Conservation (phyloP, 208 protist species). For the Acanthamoeba culbertsoni region DNA sequence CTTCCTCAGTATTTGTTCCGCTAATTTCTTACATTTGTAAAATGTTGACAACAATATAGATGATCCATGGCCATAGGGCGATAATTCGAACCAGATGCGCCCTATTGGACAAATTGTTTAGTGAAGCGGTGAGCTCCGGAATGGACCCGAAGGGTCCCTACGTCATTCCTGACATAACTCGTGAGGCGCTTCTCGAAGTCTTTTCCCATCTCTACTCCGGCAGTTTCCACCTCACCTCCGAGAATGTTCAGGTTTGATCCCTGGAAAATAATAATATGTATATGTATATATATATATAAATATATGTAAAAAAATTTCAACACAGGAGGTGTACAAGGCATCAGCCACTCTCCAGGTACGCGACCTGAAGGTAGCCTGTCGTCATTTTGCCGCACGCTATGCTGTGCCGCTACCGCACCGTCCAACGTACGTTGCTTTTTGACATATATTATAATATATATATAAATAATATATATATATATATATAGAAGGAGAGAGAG, state of each 20-base stretch:
- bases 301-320: too few species aligned
- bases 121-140: background rate
- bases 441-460: background rate
- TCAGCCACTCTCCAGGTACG: background rate
- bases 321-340: background rate
- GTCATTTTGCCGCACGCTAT: background rate
- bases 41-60: background rate
- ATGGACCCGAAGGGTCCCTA: slow-evolving; percentile 14
- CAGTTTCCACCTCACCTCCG: background rate
- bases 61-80: background rate
- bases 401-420: background rate
- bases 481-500: too few species aligned
- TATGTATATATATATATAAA: too few species aligned
- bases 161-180: background rate
- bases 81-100: background rate
- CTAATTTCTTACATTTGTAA: background rate
- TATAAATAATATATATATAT: too few species aligned
- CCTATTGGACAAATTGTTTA: background rate
- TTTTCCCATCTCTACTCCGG: background rate
- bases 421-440: background rate
- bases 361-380: background rate
- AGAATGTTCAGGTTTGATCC: background rate
- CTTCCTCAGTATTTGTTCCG: too few species aligned
- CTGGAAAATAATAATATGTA: too few species aligned
- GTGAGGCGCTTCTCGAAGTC: background rate